Evolutionary conservation across 805 yeast genomes (phyloP).

Genomic region (Debaryomyces maramus): DNA sequence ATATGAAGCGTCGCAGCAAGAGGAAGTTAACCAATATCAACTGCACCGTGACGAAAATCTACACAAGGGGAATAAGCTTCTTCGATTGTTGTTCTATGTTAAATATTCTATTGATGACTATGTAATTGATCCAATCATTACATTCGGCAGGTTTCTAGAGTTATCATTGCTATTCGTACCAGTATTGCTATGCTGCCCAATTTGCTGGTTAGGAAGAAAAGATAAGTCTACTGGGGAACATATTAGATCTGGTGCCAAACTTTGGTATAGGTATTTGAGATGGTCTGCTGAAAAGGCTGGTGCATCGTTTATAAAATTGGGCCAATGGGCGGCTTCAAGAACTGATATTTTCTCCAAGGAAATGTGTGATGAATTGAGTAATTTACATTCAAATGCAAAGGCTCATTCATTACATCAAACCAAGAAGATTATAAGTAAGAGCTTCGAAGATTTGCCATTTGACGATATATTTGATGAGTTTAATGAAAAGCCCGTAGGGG

Average conservation of each 20-base stretch:
- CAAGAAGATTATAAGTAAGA: conserved; percentile 51
- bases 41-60: conserved; percentile 30
- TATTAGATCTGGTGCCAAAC: conserved; percentile 57
- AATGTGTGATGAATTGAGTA: conserved; percentile 73
- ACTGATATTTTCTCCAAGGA: conserved; percentile 85
- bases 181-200: conserved; percentile 62
- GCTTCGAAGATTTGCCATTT: conserved; percentile 56
- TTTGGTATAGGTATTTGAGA: conserved; percentile 72
- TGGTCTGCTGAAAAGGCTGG: conserved; percentile 81
- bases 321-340: conserved; percentile 99
- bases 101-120: conserved; percentile 51
- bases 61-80: conserved; percentile 19
- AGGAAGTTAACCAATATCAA: conserved; percentile 41
- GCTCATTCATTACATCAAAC: conserved; percentile 70
- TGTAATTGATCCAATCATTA: conserved; percentile 66
- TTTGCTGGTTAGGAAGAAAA: conserved; percentile 54
- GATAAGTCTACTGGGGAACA: conserved; percentile 30
- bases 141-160: conserved; percentile 68
- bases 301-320: conserved; percentile 86
- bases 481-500: conserved; percentile 76
- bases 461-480: conserved; percentile 83
- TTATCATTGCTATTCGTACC: conserved; percentile 70
- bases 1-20: conserved; percentile 58
- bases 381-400: conserved; percentile 79
- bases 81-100: conserved; percentile 37